Evolutionary conservation across 83 land plant genomes (phyloP), one percentile per base, ranked within the genome.

Genomic region (Isoetes engelmannii): DNA sequence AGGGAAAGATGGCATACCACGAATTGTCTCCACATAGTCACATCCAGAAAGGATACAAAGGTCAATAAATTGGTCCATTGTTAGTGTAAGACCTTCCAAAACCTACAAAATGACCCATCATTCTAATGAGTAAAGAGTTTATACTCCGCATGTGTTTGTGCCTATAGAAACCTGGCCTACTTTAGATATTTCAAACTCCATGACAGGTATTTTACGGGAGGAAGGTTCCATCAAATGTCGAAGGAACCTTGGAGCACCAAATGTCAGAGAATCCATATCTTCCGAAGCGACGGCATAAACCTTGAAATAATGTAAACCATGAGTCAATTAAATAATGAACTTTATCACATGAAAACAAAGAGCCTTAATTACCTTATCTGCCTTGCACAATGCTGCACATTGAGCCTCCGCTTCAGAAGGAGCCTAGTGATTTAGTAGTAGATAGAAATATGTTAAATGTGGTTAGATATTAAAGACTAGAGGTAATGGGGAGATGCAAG

Each of bases 361-460:
- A 71, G 45, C 57, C 10, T 8, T 10, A 44, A 10, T 12, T 74
- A 69, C 97, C 96, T 93, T 87, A 42, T 76, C 88, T 68, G 78
- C 74, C 72, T 87, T 87, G 86, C 90, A 90, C 61, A 93, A 81
- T 65, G 92, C 79, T 72, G 96, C 98, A 83, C 98, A 93, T 67
- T 93, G 85, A 56, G 98, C 98, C 63, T 93, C 98, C 57, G 98
- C 98, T 80, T 93, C 98, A 61, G 84, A 84, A 65, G 98, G 92
- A 76, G 98, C 98, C 98, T 89, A 72, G 4, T 68, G 37, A 28
- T 28, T 0, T 28, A 2, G 37, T 28, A 28, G 37, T 28, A 28
- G 37, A 28, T 28, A 28, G 37, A 28, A 28, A 28, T 28, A 28
- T 28, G 37, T 28, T 0, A 28, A 28, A 2, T 0, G 37, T 28